A percentile compares a stretch with the other conserved stretches of the same genome.
phyloP scores from a whole-genome alignment of 75 land plant genomes.

The Sequoiadendron giganteum region DNA sequence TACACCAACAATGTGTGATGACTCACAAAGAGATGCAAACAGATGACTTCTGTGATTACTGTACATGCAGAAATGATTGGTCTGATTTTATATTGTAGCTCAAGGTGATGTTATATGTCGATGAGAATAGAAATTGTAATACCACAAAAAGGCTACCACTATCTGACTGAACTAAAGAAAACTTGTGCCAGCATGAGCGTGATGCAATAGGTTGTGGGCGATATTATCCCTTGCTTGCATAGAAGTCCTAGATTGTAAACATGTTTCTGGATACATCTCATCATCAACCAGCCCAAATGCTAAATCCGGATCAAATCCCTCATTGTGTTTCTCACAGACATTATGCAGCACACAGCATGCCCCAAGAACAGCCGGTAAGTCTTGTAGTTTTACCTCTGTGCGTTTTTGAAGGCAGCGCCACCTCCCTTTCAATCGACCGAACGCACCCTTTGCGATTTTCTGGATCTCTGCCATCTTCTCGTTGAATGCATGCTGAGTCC shows the following conservation, averaged over 20 bases:
- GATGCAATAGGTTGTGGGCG: conserved; percentile 87
- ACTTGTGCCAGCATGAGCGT: conserved; percentile 67
- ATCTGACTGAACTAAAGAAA: conserved; percentile 34
- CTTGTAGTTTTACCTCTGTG: conserved; percentile 93
- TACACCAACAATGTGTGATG: neutral
- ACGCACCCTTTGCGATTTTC: conserved; percentile 57
- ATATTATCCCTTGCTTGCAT: conserved; percentile 71
- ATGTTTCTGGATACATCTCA: conserved; percentile 63
- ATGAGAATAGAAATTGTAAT: neutral
- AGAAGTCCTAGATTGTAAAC: conserved; percentile 36
- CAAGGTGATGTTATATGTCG: neutral
- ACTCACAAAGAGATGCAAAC: neutral
- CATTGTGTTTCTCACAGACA: conserved; percentile 76
- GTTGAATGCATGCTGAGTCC: conserved; percentile 94
- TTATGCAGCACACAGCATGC: conserved; percentile 97
- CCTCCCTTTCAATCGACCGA: conserved; percentile 77
- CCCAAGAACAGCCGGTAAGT: conserved; percentile 87
- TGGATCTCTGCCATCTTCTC: conserved; percentile 77
- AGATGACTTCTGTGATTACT: neutral
- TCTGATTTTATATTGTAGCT: neutral
- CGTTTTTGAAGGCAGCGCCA: conserved; percentile 90
- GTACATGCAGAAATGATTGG: neutral
- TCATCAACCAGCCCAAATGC: conserved; percentile 65
- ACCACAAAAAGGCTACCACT: neutral
- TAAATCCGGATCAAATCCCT: conserved; percentile 61